Conservation (phyloP, 495 filamentous ascomycete species). For the Polyplosphaeria fusca region DNA sequence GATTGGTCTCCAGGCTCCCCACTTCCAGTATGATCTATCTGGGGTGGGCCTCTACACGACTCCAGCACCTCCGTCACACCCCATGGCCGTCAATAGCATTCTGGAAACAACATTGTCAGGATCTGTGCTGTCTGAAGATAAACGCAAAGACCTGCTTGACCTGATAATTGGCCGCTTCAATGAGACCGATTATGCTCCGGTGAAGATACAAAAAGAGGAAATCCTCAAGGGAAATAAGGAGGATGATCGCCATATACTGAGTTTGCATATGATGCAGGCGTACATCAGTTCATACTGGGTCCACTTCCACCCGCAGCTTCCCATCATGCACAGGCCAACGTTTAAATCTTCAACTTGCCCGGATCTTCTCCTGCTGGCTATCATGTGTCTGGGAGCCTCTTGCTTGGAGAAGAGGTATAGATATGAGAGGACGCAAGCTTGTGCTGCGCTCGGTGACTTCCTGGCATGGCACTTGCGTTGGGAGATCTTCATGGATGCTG, state of each 20-base stretch:
- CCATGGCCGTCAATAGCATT: slow-evolving; percentile 89
- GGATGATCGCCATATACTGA: slow-evolving; percentile 72
- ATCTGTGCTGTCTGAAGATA: slow-evolving; percentile 80
- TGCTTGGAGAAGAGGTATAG: slow-evolving; percentile 81
- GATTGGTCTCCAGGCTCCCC: slow-evolving; percentile 36
- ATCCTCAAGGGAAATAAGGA: slow-evolving; percentile 75
- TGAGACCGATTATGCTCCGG: slow-evolving; percentile 71
- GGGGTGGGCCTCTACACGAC: slow-evolving; percentile 32
- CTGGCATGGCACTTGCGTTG: slow-evolving; percentile 88
- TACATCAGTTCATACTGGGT: slow-evolving; percentile 94
- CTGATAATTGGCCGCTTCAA: slow-evolving; percentile 80
- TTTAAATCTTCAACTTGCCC: slow-evolving; percentile 85
- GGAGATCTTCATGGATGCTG: slow-evolving; percentile 85
- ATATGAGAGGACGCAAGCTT: slow-evolving; percentile 64
- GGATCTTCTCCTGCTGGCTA: slow-evolving; percentile 80
- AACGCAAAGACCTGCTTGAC: slow-evolving; percentile 75
- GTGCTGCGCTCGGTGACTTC: slow-evolving; percentile 77
- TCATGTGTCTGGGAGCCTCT: slow-evolving; percentile 90
- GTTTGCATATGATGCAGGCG: slow-evolving; percentile 88
- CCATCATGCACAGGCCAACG: slow-evolving; percentile 90
- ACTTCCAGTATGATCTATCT: slow-evolving; percentile 36
- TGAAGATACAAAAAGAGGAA: slow-evolving; percentile 70
- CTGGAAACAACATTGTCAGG: slow-evolving; percentile 76
- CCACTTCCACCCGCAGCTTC: slow-evolving; percentile 91
- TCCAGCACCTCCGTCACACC: slow-evolving; percentile 54